phyloP scores from a whole-genome alignment of 2,329 filamentous ascomycete species.

The Cytospora schulzeri region DNA sequence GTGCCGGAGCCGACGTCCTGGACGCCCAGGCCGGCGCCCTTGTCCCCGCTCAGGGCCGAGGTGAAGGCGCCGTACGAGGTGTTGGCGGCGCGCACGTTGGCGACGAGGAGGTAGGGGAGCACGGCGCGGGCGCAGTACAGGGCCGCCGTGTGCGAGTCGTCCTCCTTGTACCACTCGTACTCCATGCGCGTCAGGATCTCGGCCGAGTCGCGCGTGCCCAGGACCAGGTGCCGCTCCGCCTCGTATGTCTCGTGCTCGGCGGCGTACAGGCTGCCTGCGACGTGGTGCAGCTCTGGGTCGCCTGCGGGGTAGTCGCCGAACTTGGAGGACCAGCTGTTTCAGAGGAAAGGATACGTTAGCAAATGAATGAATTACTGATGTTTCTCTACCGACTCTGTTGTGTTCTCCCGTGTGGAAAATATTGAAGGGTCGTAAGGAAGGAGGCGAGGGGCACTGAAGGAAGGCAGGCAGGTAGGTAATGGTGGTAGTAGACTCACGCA shows the following conservation, averaged over 20 bases:
- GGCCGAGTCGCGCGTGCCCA: slow-evolving; percentile 88
- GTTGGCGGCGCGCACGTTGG: slow-evolving; percentile 88
- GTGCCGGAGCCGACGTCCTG: slow-evolving; percentile 78
- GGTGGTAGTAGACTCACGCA: slow-evolving; percentile 51
- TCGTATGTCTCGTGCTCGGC: slow-evolving; percentile 92
- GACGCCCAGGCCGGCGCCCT: slow-evolving; percentile 59
- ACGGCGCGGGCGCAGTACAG: slow-evolving; percentile 84
- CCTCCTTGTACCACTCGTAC: slow-evolving; percentile 90
- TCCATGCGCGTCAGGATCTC: slow-evolving; percentile 80
- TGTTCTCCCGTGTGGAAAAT: neutral
- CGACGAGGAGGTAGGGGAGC: slow-evolving; percentile 86
- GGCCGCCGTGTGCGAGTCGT: slow-evolving; percentile 84
- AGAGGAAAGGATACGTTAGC: slow-evolving; percentile 1
- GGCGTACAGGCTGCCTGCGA: slow-evolving; percentile 84
- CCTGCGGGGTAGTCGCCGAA: slow-evolving; percentile 86
- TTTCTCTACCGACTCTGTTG: too few species aligned
- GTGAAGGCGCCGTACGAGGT: slow-evolving; percentile 78
- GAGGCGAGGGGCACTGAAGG: neutral
- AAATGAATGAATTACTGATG: too few species aligned
- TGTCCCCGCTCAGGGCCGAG: slow-evolving; percentile 60
- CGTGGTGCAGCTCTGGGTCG: slow-evolving; percentile 93
- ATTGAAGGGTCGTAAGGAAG: neutral
- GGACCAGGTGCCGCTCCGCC: slow-evolving; percentile 83
- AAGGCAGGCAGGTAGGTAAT: neutral
- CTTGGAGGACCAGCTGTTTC: slow-evolving; percentile 75